phyloP scores from a whole-genome alignment of 352 stramenopile genomes.

The Pythium oligandrum region DNA sequence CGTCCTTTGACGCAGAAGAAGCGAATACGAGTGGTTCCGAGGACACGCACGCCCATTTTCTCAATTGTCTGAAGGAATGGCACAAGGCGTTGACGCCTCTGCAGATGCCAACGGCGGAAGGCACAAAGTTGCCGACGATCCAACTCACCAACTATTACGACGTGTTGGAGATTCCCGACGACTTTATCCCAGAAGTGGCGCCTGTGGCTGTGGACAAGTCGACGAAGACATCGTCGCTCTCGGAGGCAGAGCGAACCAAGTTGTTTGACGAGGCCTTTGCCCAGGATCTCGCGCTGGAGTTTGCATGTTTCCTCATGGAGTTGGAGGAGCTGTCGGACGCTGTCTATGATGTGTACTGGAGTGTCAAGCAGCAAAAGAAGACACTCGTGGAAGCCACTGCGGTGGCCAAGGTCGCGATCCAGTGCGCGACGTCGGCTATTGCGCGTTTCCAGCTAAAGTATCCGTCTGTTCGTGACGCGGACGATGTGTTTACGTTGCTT shows the following conservation, averaged over 20 bases:
- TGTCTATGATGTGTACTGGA: conserved; percentile 19
- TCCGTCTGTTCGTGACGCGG: conserved; percentile 7
- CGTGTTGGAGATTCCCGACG: not conserved
- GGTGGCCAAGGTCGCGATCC: conserved; percentile 23
- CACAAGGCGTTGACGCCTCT: not conserved
- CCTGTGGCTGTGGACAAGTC: not conserved
- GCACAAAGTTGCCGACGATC: not conserved
- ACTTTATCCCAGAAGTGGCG: not conserved
- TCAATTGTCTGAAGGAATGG: not conserved
- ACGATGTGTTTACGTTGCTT: conserved; percentile 13
- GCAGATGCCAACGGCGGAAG: not conserved
- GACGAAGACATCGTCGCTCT: not conserved
- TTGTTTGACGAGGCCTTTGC: conserved; percentile 21
- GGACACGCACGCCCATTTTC: conserved; percentile 1
- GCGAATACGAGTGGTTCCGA: no score
- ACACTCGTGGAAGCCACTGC: conserved; percentile 28
- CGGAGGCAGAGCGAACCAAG: not conserved
- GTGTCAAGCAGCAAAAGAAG: conserved; percentile 27
- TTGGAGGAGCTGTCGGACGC: conserved; percentile 4
- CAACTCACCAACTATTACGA: conserved; percentile 3
- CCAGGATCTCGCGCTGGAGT: conserved; percentile 20
- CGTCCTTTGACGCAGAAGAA: not conserved
- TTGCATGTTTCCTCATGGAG: conserved; percentile 23
- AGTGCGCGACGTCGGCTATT: conserved; percentile 12
- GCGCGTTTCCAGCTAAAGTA: conserved; percentile 16